phyloP scores from a whole-genome alignment of 2,329 filamentous ascomycete species.

The Corinectria fuckeliana region DNA sequence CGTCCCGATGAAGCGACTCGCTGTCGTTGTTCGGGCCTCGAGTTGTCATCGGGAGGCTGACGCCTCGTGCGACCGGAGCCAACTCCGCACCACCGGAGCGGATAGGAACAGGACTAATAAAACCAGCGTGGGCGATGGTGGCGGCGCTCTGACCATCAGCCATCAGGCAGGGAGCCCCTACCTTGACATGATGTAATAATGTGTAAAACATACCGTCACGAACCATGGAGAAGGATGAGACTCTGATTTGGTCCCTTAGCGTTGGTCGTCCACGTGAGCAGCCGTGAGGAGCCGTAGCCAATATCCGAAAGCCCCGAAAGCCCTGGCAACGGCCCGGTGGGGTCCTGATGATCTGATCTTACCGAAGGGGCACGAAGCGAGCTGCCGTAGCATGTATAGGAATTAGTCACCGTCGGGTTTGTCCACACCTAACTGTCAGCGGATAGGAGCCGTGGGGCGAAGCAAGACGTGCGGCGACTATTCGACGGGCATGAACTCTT shows the following conservation, averaged over 20 bases:
- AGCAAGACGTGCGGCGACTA: not conserved
- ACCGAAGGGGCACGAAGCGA: not conserved
- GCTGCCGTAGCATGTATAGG: not conserved
- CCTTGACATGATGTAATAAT: slow-evolving; percentile 31
- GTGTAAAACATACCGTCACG: slow-evolving; percentile 18
- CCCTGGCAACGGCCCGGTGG: slow-evolving; percentile 3
- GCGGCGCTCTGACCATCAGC: slow-evolving; percentile 1
- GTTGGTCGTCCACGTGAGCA: slow-evolving; percentile 2
- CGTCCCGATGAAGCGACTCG: not conserved
- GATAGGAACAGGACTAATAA: slow-evolving; percentile 1
- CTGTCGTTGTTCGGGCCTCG: not conserved
- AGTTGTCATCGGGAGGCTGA: slow-evolving; percentile 11
- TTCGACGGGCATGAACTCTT: not conserved
- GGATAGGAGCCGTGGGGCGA: not conserved
- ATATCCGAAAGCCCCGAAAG: slow-evolving; percentile 8
- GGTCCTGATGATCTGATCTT: not conserved
- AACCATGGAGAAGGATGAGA: slow-evolving; percentile 26
- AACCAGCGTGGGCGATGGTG: slow-evolving; percentile 7
- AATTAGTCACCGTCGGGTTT: not conserved
- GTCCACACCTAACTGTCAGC: not conserved
- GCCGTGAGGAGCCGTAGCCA: not conserved
- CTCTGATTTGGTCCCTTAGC: not conserved
- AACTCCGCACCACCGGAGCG: not conserved
- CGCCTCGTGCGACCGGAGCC: slow-evolving; percentile 1
- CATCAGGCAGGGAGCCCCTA: slow-evolving; percentile 19